Conservation (phyloP, 176 grass and related monocot species). For the Thalia dealbata region DNA sequence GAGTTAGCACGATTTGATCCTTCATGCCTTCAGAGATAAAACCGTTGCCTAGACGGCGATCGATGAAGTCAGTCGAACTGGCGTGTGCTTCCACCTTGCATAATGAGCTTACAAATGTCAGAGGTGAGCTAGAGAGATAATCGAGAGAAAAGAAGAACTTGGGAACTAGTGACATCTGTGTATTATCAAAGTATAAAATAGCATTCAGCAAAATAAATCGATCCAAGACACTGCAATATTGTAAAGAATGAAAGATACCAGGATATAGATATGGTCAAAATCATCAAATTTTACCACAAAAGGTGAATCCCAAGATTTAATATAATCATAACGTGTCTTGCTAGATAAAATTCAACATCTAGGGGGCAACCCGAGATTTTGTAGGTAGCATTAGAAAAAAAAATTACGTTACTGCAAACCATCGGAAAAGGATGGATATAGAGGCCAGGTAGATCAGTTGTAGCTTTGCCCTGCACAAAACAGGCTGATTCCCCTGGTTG, state of each 20-base stretch:
- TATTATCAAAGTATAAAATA: background rate
- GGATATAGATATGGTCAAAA: background rate
- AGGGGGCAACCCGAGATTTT: no score
- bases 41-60: slow-evolving; percentile 52
- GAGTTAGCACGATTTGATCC: slow-evolving; percentile 43
- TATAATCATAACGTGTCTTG: no score
- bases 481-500: no score
- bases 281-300: background rate
- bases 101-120: background rate
- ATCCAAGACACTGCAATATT: background rate
- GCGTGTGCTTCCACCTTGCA: slow-evolving; percentile 48
- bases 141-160: background rate
- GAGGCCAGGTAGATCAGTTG: no score
- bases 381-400: no score
- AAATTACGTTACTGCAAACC: no score
- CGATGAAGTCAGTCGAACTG: slow-evolving; percentile 34
- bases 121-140: background rate
- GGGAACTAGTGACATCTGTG: background rate
- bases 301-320: background rate
- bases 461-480: no score
- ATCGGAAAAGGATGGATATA: no score
- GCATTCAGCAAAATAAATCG: background rate
- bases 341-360: background rate
- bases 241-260: background rate
- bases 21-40: slow-evolving; percentile 86